Evolutionary conservation across 2,329 filamentous ascomycete species (phyloP).

Genomic region (Aspergillus arachidicola): DNA sequence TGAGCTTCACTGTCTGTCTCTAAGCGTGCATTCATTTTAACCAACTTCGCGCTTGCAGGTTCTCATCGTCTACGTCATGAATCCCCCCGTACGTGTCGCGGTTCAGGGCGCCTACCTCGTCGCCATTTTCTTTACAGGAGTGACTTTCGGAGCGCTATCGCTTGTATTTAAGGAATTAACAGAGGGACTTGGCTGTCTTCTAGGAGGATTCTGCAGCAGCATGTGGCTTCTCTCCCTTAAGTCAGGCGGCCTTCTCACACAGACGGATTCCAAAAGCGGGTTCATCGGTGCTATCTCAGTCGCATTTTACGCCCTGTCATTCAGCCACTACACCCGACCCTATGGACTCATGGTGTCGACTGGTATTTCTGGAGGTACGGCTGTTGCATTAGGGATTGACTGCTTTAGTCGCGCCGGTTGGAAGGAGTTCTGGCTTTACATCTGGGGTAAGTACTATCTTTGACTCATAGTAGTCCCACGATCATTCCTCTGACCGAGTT

Average conservation of each 20-base stretch:
- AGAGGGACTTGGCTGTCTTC: constrained; percentile 79
- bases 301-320: constrained; percentile 72
- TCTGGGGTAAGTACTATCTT: constrained; percentile 65
- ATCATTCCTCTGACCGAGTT: constrained; percentile 7
- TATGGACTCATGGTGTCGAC: constrained; percentile 77
- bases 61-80: constrained; percentile 87
- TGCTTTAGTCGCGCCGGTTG: constrained; percentile 87
- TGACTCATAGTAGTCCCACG: background rate
- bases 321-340: constrained; percentile 74
- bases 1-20: constrained; percentile 25
- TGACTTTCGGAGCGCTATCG: constrained; percentile 72
- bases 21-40: background rate
- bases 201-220: constrained; percentile 80
- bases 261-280: constrained; percentile 65
- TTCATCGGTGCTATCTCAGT: constrained; percentile 76
- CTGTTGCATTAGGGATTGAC: constrained; percentile 80
- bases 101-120: constrained; percentile 87
- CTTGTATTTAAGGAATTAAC: constrained; percentile 83
- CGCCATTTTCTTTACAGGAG: constrained; percentile 71
- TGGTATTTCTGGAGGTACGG: constrained; percentile 80
- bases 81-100: constrained; percentile 70
- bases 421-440: constrained; percentile 94
- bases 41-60: constrained; percentile 44
- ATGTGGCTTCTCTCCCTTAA: constrained; percentile 89
- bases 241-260: constrained; percentile 71